Evolutionary conservation across 139 green algal genomes (phyloP), one percentile per base, ranked within the genome.

Genomic region (Pleodorina starrii): DNA sequence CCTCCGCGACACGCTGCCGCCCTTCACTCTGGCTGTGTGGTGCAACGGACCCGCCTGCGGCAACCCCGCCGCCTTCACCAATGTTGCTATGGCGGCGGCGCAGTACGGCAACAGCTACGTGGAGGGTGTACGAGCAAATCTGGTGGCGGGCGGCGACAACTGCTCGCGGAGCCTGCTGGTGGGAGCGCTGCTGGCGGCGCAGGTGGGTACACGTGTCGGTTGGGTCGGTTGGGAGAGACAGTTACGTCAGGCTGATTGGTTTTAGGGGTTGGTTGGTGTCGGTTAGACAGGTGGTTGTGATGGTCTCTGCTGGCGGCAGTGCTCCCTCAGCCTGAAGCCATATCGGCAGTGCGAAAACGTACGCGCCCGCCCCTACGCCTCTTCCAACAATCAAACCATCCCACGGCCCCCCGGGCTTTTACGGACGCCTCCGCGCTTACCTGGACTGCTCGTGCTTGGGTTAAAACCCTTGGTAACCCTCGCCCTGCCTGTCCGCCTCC

Each of bases 71-170:
- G 90, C 90, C 25, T 85, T 92, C 35, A 87, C 85, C 17, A 92
- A 91, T 32, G 90, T 93, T 12, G 77, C 94, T 25, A 71, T 91
- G 76, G 88, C 90, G 29, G 92, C 72, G 9, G 87, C 68, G 36
- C 29, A 44, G 14, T 91, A 59, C 29, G 74, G 63, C 25, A 40
- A 27, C 16, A 86, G 59, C 48, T 96, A 94, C 48, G 90, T 90
- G 38, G 94, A 93, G 9, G 92, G 85, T 73, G 90, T 95, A 66
- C 90, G 94, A 1, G 88, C 78, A 63, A 95, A 95, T 85, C 83
- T 96, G 29, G 36, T 94, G 71, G 94, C 92, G 0, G 94, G 90
- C 7, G 94, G 94, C n/a, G 94, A 96, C 89, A 95, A 95, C 83
- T 90, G 78, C 80, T 86, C 57, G 29, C 89, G 94, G 29, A 63